Conservation (phyloP, 305 asterid species). For the Withania somnifera region DNA sequence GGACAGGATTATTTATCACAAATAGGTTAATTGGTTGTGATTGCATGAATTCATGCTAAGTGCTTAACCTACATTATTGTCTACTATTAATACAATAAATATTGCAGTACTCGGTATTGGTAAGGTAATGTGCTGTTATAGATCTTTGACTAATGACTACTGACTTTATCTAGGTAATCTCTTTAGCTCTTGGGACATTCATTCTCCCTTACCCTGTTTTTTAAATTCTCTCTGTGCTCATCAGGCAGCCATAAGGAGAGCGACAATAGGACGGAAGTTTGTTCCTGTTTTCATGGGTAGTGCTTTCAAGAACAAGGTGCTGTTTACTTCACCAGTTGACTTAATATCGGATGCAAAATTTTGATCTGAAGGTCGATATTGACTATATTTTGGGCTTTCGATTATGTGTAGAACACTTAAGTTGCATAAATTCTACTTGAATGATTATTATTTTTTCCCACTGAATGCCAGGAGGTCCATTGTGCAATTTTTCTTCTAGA, state of each 20-base stretch:
- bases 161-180: background rate
- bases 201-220: background rate
- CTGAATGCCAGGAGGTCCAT: background rate
- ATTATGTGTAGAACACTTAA: background rate
- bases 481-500: background rate
- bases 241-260: constrained; percentile 93
- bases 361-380: background rate
- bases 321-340: background rate
- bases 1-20: background rate
- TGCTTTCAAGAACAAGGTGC: constrained; percentile 97
- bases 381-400: background rate
- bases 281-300: constrained; percentile 99
- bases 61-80: background rate
- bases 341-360: background rate
- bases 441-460: background rate
- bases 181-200: background rate
- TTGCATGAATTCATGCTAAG: no score
- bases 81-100: background rate
- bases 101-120: background rate
- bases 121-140: background rate
- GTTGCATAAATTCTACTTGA: background rate
- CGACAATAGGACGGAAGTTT: constrained; percentile 75
- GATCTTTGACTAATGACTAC: background rate
- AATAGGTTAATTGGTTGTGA: background rate
- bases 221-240: constrained; percentile 7